Evolutionary conservation across 805 yeast species (phyloP).

Genomic region (Blastobotrys parvus): DNA sequence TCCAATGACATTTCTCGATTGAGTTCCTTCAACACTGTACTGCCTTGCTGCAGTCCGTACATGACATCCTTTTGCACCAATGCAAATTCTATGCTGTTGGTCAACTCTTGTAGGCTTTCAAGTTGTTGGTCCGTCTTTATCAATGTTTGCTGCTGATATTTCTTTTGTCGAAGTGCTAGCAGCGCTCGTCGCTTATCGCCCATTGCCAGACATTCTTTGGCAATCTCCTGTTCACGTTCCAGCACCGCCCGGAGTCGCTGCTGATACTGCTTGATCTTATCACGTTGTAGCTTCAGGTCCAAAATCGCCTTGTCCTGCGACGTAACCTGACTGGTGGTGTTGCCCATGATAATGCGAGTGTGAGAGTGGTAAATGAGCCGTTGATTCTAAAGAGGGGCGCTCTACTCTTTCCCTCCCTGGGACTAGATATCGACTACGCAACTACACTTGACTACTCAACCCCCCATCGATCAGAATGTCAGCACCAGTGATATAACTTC

Average conservation of each 20-base stretch:
- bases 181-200: constrained; percentile 56
- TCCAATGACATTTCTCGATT: constrained; percentile 73
- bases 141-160: constrained; percentile 71
- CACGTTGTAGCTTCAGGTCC: constrained; percentile 83
- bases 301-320: constrained; percentile 79
- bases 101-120: constrained; percentile 65
- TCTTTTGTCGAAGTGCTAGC: constrained; percentile 63
- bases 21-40: constrained; percentile 60
- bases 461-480: constrained; percentile 5
- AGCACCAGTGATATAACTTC: constrained; percentile 4
- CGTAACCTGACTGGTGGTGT: constrained; percentile 40
- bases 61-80: constrained; percentile 79
- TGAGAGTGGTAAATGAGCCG: no score
- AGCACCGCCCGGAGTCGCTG: constrained; percentile 49
- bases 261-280: constrained; percentile 69
- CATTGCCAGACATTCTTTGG: constrained; percentile 43
- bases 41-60: constrained; percentile 75
- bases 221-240: constrained; percentile 52
- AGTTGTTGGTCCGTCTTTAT: constrained; percentile 68
- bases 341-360: constrained; percentile 6
- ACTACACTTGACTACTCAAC: not conserved
- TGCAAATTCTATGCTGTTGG: constrained; percentile 65
- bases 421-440: no score
- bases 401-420: no score
- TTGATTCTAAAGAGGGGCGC: no score